Evolutionary conservation across 2,329 filamentous ascomycete species (phyloP), one percentile per base, ranked within the genome.

Genomic region (Fusarium dimerum): DNA sequence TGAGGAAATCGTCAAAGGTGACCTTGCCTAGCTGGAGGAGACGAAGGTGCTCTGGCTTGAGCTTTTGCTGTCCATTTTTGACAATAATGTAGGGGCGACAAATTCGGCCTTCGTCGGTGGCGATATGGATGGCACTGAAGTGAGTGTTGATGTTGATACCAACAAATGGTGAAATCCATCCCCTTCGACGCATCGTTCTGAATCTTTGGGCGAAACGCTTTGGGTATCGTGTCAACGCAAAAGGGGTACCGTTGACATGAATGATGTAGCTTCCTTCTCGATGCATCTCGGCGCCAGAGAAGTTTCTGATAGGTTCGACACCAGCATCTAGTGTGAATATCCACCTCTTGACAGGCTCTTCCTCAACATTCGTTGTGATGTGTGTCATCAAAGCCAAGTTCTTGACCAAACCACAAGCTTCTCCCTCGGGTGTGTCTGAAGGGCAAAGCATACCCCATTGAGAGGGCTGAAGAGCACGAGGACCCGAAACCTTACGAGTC

Each of bases 321-420:
- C 93, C 90, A 3, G 90, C 88, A 42, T 96, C 92, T 26, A 97
- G 80, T 50, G 90, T 86, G 68, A 92, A 94, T 2, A 97, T 86
- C 69, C 95, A 85, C 65, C 90, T 87, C 64, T 87, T 88, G 15
- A 99, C 90, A 1, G 94, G 92, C 16, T 86, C 90, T 68, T 97
- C 94, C 51, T 97, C 92, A 51, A 96, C 91, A 59, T 96, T 91
- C 2, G 94, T 99, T 1, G 94, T 99, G 63, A 99, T 97, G 68
- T 99, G 95, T 47, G 95, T 99, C 94, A 99, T 99, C 51, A 99
- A 79, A 9, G 94, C 94, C 76, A 99, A 74, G 68, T 99, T 99
- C 79, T 99, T 99, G 63, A 99, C 92, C 51, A 99, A 76, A 80
- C 94, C 94, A 75, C 94, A 99, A 11, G 94, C 92, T 77, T 99